These are phyloP conservation scores for Schwanniomyces yamadae DNA, from an alignment of 805 yeast species.

Conservation along the genomic window DNA sequence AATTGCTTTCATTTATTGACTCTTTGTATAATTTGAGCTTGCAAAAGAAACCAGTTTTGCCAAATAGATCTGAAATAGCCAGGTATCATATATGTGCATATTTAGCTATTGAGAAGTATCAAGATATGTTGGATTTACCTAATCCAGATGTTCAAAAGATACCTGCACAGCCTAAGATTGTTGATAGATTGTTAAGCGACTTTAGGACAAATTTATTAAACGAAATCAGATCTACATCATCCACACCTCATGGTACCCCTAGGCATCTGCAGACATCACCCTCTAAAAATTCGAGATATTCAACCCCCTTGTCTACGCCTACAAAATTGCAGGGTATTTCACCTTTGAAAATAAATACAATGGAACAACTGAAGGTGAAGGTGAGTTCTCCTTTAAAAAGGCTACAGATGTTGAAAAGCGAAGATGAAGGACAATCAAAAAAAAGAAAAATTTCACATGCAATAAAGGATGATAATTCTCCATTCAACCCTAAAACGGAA, in stretches of 20 bases:
- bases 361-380: conserved; percentile 20
- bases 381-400: conserved; percentile 38
- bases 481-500: conserved; percentile 21
- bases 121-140: conserved; percentile 43
- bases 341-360: conserved; percentile 28
- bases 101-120: conserved; percentile 53
- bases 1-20: conserved; percentile 39
- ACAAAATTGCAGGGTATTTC: conserved; percentile 10
- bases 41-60: conserved; percentile 48
- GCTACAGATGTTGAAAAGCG: conserved; percentile 25
- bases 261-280: conserved; percentile 17
- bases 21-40: conserved; percentile 52
- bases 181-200: conserved; percentile 42
- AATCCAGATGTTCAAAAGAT: conserved; percentile 50
- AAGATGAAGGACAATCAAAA: conserved; percentile 9
- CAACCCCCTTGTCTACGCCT: conserved; percentile 13
- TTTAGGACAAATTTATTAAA: conserved; percentile 43
- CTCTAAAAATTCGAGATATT: conserved; percentile 7
- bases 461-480: conserved; percentile 23
- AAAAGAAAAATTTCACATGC: conserved; percentile 7
- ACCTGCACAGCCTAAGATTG: conserved; percentile 54
- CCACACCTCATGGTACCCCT: conserved; percentile 20
- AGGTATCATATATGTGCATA: conserved; percentile 68
- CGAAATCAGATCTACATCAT: conserved; percentile 18
- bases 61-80: conserved; percentile 59